Base-by-base conservation (phyloP, 1,139 yeast species). In the Suhomyces bokatorum region DNA sequence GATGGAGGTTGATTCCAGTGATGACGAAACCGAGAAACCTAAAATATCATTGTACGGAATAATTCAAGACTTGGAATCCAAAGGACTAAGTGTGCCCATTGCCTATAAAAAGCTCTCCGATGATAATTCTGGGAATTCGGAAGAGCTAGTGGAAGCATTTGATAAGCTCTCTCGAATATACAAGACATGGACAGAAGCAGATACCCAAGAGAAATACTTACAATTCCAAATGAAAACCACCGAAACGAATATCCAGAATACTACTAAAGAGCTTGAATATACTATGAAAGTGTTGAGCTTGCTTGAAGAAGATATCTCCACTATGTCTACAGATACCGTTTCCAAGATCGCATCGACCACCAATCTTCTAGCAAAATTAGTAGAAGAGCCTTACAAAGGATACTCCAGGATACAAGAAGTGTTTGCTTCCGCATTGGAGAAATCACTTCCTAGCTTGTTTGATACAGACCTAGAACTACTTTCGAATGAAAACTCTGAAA, bases 1-100 rank as follows among this genome's bases (percentile, higher is more conserved):
- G 20, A 44, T 46, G 42, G 52, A 46, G 4, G 37, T 42, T 14
- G 57, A 55, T 30, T 52, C 54, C 16, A 54, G 54, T 31, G 60
- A 55, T 6, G 57, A 54, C 6, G 60, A 54, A 42, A 43, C 26
- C 34, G 33, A 29, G 12, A 26, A 11, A 6, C 42, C 42, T 1
- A 30, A 9, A n/a, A 39, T 40, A 17, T 46, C 50, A 50, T 47
- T 70, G 2, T 70, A 58, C 47, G 53, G 58, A 1, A 43, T 63
- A 3, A 63, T 72, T 3, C 63, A 61, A 29, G 58, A 56, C 6
- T 50, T 73, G 16, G 69, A 66, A 43, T 42, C 46, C 22, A 54
- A 61, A 26, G 67, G 62, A 1, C 46, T 66, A 7, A 50, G 50
- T 0, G 66, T 73, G 1, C 76, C 77, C 1, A 7, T 42, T 3